Base-by-base conservation (phyloP, 2,329 filamentous ascomycete genomes). In the Aspergillus ustus region DNA sequence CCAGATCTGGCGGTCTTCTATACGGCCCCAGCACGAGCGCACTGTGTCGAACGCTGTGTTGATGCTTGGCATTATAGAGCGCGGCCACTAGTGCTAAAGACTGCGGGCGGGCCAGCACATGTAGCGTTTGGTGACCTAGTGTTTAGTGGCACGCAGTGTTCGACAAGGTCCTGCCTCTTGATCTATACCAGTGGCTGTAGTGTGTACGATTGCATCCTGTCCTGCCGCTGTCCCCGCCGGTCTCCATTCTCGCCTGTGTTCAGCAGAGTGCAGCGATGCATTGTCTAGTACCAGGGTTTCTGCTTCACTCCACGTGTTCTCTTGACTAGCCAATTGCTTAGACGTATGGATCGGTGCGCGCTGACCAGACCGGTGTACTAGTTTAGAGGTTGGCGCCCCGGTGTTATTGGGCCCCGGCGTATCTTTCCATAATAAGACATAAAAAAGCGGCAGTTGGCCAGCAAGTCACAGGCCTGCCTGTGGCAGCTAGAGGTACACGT, bases 1-100 rank as follows among this genome's bases (percentile, higher is more conserved):
- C 57, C 7, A 59, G 57, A 54, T 53, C 50, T 1, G 50, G 49
- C 50, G 50, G 50, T 59, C 50, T 37, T 29, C 50, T 29, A 13
- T 54, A 54, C n/a, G 57, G 43, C 2, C 50, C 50, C 7, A 59
- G 50, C 44, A 59, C 43, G 43, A 48, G 50, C 49, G 57, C 43
- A 17, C 37, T 25, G n/a, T 54, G 28, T 59, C 28, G 51, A 37
- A 43, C 22, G n/a, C 46, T 49, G 51, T 54, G 51, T n/a, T 28
- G 43, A 19, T 28, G 50, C 19, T 59, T 11, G 29, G 43, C 50
- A 25, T 53, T 29, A 48, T 59, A 54, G 22, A 59, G 49, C 20
- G 49, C 37, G 9, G 28, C 48, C 25, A n/a, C 43, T 5, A 49
- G 15, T 37, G 37, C 43, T 1, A 22, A 53, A 49, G 43, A 48